phyloP scores from a whole-genome alignment of 2,329 filamentous ascomycete genomes.

The Cytospora piceae region DNA sequence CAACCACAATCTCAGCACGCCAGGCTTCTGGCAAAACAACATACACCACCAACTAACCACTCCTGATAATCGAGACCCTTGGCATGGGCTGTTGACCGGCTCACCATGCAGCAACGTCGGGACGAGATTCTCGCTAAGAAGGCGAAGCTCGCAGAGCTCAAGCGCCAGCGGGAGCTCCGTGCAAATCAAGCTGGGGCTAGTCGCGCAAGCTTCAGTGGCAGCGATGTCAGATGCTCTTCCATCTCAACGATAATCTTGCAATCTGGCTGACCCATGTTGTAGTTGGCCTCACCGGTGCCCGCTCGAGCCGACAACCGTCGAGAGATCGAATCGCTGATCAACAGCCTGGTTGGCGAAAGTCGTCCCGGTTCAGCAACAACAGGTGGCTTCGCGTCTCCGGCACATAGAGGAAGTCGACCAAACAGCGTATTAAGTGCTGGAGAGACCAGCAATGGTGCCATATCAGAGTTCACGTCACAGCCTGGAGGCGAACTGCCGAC shows the following conservation, averaged over 20 bases:
- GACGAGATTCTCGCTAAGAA: constrained; percentile 97
- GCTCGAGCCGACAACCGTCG: constrained; percentile 69
- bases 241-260: constrained; percentile 25
- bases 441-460: constrained; percentile 74
- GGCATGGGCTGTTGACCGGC: constrained; percentile 51
- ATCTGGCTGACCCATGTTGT: constrained; percentile 30
- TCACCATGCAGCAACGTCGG: constrained; percentile 75
- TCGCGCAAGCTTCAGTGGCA: constrained; percentile 68
- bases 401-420: constrained; percentile 72
- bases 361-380: constrained; percentile 70
- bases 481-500: constrained; percentile 43
- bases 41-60: background rate
- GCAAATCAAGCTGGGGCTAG: constrained; percentile 73
- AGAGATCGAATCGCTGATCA: constrained; percentile 85
- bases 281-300: constrained; percentile 73
- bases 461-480: constrained; percentile 60
- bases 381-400: constrained; percentile 67
- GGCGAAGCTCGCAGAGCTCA: constrained; percentile 95
- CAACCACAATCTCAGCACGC: background rate
- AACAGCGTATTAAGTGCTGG: constrained; percentile 84
- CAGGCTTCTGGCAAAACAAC: background rate
- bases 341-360: constrained; percentile 79
- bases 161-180: constrained; percentile 84
- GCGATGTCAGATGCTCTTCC: constrained; percentile 64
- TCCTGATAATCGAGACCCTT: constrained; percentile 35